Conservation (phyloP, 148 eudicot genomes). For the Beta vulgaris region DNA sequence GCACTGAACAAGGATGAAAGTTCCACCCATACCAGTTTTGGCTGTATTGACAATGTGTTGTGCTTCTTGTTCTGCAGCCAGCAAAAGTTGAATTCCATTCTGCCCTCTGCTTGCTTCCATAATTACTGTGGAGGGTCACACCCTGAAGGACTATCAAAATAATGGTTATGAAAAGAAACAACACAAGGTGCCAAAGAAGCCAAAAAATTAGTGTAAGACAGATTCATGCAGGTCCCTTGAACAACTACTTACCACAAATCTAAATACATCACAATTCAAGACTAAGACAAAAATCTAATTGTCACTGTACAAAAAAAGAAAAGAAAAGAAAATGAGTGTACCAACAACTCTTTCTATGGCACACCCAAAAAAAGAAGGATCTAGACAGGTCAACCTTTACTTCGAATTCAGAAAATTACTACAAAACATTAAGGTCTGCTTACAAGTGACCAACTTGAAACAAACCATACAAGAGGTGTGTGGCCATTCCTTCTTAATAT, state of each 20-base stretch:
- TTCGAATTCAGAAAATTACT: not conserved
- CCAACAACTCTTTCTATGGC: not conserved
- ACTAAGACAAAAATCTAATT: too few relatives aligned
- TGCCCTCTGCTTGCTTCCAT: slow-evolving; percentile 76
- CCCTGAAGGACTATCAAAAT: slow-evolving; percentile 15
- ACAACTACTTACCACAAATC: not conserved
- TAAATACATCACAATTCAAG: not conserved
- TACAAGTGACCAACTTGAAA: not conserved
- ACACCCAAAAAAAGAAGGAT: too few relatives aligned
- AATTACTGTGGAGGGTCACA: slow-evolving; percentile 18
- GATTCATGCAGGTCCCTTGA: not conserved
- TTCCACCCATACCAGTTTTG: slow-evolving; percentile 45
- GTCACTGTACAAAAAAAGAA: too few relatives aligned
- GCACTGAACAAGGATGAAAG: not conserved
- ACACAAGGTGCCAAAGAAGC: not conserved
- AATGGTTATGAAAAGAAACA: not conserved
- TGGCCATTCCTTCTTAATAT: too few relatives aligned
- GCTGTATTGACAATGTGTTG: slow-evolving; percentile 83
- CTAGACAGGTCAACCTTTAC: not conserved
- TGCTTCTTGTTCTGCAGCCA: slow-evolving; percentile 92
- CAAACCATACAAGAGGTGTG: not conserved
- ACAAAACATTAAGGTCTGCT: not conserved
- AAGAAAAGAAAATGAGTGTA: too few relatives aligned
- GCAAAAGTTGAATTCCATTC: slow-evolving; percentile 77
- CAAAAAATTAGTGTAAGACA: not conserved